Base-by-base conservation (phyloP, 208 protist species). In the Phytomonas sp. region DNA sequence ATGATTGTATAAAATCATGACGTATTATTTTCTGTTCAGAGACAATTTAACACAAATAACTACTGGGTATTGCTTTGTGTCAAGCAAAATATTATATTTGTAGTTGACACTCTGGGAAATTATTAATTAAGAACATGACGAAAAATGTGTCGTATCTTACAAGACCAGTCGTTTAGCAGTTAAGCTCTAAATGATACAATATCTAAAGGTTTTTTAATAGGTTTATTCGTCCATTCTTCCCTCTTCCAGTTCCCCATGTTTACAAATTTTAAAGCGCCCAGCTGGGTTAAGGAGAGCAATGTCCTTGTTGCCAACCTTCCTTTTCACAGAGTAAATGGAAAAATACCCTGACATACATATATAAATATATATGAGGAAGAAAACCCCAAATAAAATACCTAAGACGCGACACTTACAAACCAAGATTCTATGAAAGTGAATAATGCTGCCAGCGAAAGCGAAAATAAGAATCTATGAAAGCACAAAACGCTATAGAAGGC, bases 401-500 rank as follows among this genome's bases (percentile, higher is more conserved):
- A 2, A 51, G 13, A 51, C 9, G 13, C 20, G 13, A 17, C 40
- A 51, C 40, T 51, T 51, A 51, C 40, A 6, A 20, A 51, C 40
- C 40, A 51, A 51, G 2, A 51, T 51, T 51, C 40, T 51, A 51
- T 51, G 40, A 62, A 37, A 68, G 26, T 28, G 60, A 72, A 62
- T 31, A 68, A 8, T 36, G 8, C 9, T 20, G 34, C 13, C 30
- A 37, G 8, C n/a, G 60, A 40, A 66, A 26, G 46, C 23, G 46
- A 67, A 51, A 67, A 40, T 34, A 70, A 62, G 43, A 56, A 32
- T 23, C 8, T 64, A 15, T 30, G 65, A 70, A 71, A 29, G n/a
- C 11, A 67, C 15, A 56, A 77, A 77, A 37, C 33, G 28, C 20
- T 20, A 62, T 31, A 73, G 46, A 71, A 30, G 32, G 64, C 15